Base-by-base conservation (phyloP, 2,329 filamentous ascomycete genomes). In the Ascosphaera aggregata region DNA sequence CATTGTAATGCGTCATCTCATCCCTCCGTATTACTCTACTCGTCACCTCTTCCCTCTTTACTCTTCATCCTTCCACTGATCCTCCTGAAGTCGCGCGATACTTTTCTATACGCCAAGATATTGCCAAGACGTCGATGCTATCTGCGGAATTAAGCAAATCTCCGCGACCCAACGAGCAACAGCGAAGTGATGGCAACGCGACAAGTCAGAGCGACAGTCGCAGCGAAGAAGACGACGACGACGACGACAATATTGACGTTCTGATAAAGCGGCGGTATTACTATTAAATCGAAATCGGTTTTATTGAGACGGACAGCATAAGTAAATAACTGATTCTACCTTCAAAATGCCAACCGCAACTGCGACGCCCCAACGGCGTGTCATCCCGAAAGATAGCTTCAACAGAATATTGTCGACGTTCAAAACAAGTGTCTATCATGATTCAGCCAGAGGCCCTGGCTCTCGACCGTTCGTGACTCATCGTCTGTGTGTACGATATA, bases 381-480 rank as follows among this genome's bases (percentile, higher is more conserved):
- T 57, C 34, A 53, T 64, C 20, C 52, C 72, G 18, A 82, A 80
- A 53, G 73, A 81, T 38, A 66, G 68, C 40, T 81, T 91, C 50
- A 61, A 73, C 2, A 55, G 59, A 30, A 66, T 75, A 44, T 82
- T 91, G 54, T 63, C 66, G 17, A 66, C 64, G 22, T 64, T 80
- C 35, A 78, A 79, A 53, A 77, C 74, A 17, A 74, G 80, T 48
- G 65, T 69, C 15, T 89, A 89, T 57, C 65, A 66, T 44, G 76
- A 80, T 48, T 67, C 69, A 31, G 58, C 68, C 18, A 62, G 71
- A 46, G 66, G 66, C 5, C 61, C 60, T 9, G 62, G 62, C 13
- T 66, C 64, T 42, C 67, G 73, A 46, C 67, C 65, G 71, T 76
- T 58, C 45, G 66, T 58, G 42, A 13, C 13, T 36, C n/a, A 18